Evolutionary conservation across 2,329 filamentous ascomycete species (phyloP).

Genomic region (Cladophialophora chaetospira): DNA sequence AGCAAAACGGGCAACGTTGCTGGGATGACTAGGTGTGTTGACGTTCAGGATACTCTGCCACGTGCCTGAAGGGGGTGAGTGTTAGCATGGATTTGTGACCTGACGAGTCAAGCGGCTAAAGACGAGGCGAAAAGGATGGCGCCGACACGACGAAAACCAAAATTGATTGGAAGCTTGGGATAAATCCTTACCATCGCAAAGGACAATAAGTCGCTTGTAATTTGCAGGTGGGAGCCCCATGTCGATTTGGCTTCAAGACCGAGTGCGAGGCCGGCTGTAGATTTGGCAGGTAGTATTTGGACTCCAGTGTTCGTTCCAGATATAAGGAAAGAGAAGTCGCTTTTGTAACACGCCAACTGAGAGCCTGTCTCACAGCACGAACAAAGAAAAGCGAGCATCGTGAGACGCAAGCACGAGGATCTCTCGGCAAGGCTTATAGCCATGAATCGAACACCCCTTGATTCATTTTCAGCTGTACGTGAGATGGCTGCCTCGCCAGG

Average conservation of each 20-base stretch:
- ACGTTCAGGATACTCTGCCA: slow-evolving; percentile 36
- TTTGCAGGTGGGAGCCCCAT: slow-evolving; percentile 14
- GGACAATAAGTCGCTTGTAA: slow-evolving; percentile 38
- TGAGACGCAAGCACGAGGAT: too few relatives aligned
- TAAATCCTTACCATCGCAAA: slow-evolving; percentile 36
- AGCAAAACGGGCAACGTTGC: slow-evolving; percentile 37
- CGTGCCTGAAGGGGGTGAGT: slow-evolving; percentile 29
- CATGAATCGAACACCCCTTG: too few relatives aligned
- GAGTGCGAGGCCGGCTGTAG: background rate
- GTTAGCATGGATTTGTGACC: background rate
- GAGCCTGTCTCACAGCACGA: too few relatives aligned
- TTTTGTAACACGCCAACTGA: too few relatives aligned
- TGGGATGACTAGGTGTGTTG: slow-evolving; percentile 35
- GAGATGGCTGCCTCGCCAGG: slow-evolving; percentile 5
- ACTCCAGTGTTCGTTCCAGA: too few relatives aligned
- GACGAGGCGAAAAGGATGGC: too few relatives aligned
- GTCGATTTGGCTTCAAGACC: background rate
- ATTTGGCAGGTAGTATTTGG: background rate
- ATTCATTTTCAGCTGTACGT: slow-evolving; percentile 15
- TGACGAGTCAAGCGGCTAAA: too few relatives aligned
- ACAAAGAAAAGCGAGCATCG: too few relatives aligned
- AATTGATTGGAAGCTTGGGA: too few relatives aligned
- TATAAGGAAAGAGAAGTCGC: too few relatives aligned
- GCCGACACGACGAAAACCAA: too few relatives aligned
- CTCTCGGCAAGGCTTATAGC: too few relatives aligned